Evolutionary conservation across 116 monocot species (phyloP).

Genomic region (Papilionanthe hybrid): DNA sequence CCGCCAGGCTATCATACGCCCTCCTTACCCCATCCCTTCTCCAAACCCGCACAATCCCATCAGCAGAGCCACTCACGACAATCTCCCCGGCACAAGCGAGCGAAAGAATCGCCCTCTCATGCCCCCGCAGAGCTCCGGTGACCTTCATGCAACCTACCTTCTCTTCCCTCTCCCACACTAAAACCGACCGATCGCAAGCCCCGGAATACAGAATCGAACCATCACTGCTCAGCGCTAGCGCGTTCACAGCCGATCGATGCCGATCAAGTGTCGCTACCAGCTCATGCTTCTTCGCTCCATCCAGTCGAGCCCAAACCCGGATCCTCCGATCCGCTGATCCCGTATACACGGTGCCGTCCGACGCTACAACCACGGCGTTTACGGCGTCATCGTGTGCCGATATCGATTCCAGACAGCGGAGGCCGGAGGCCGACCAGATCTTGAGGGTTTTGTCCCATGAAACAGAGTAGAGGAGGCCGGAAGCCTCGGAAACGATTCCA

Average conservation of each 20-base stretch:
- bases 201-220: constrained; percentile 74
- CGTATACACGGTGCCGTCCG: constrained; percentile 75
- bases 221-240: constrained; percentile 54
- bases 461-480: constrained; percentile 61
- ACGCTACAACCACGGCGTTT: constrained; percentile 60
- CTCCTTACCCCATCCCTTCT: constrained; percentile 22
- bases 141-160: constrained; percentile 38
- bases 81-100: constrained; percentile 38
- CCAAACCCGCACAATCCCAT: constrained; percentile 86
- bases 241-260: constrained; percentile 79
- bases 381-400: constrained; percentile 86
- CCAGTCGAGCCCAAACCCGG: constrained; percentile 21
- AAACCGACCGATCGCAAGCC: constrained; percentile 51
- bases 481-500: constrained; percentile 32
- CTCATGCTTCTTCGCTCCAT: constrained; percentile 18
- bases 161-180: constrained; percentile 73
- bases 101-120: constrained; percentile 55
- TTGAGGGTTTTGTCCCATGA: constrained; percentile 97
- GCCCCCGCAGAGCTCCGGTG: constrained; percentile 46
- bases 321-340: constrained; percentile 71
- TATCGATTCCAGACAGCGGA: constrained; percentile 67
- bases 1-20: constrained; percentile 44
- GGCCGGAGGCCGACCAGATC: constrained; percentile 45
- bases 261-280: constrained; percentile 52
- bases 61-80: constrained; percentile 64